Percentiles rank a stretch among this genome's conserved stretches.
These are phyloP conservation scores for Bretziella fagacearum DNA, from an alignment of 2,329 filamentous ascomycete genomes.

Conservation along the genomic window DNA sequence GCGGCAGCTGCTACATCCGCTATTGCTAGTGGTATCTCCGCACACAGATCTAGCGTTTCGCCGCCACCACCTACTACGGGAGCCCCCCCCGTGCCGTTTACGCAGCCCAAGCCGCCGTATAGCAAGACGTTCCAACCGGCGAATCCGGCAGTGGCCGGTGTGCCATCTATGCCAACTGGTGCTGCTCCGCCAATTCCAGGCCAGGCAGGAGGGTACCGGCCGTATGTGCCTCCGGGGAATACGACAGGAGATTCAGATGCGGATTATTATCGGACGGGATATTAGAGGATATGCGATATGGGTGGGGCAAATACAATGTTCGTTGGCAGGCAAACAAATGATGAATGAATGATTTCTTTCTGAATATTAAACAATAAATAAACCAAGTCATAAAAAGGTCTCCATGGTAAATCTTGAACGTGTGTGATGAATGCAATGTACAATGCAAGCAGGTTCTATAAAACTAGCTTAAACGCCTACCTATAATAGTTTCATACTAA, in stretches of 20 bases:
- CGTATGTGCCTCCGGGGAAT: slow-evolving; percentile 37
- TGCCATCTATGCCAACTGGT: slow-evolving; percentile 25
- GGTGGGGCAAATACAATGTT: background rate
- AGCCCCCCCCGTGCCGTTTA: slow-evolving; percentile 4
- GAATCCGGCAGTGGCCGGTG: slow-evolving; percentile 16
- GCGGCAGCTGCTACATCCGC: slow-evolving; percentile 19
- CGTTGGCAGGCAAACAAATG: background rate
- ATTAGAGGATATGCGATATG: background rate
- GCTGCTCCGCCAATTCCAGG: slow-evolving; percentile 20
- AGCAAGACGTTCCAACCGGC: slow-evolving; percentile 9
- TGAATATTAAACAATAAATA: too few relatives aligned
- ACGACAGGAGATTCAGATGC: slow-evolving; percentile 32
- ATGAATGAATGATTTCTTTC: background rate
- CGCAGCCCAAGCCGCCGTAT: slow-evolving; percentile 17
- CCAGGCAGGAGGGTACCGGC: slow-evolving; percentile 33
- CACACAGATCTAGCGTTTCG: background rate
- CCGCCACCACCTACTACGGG: background rate
- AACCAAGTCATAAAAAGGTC: too few relatives aligned
- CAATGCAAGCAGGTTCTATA: too few relatives aligned
- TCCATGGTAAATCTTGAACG: too few relatives aligned
- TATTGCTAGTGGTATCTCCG: slow-evolving; percentile 24
- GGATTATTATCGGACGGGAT: slow-evolving; percentile 34
- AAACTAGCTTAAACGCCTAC: too few relatives aligned
- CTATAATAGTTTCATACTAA: too few relatives aligned
- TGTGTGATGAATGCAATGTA: too few relatives aligned